A percentile compares a stretch with the other conserved stretches of the same genome.
phyloP scores from a whole-genome alignment of 305 asterid species.

The Petunia hybrid region DNA sequence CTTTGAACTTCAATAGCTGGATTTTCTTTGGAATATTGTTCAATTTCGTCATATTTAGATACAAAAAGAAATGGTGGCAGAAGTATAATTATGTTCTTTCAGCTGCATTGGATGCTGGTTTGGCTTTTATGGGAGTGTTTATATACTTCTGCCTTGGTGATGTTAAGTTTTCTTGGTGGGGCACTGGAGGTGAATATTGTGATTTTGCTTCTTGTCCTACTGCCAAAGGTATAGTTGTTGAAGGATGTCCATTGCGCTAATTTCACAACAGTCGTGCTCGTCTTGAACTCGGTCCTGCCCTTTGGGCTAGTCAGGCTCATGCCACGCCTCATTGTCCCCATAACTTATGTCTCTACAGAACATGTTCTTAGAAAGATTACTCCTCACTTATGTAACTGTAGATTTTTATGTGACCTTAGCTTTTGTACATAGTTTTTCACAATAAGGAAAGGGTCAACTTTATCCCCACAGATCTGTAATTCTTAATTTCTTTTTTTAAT shows the following conservation, averaged over 20 bases:
- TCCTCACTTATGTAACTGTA: neutral
- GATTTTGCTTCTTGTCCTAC: slow-evolving; percentile 74
- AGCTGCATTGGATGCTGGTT: slow-evolving; percentile 77
- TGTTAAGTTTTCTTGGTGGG: slow-evolving; percentile 65
- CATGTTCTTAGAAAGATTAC: neutral
- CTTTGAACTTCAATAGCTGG: slow-evolving; percentile 85
- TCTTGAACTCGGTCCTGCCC: neutral
- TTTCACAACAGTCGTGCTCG: neutral
- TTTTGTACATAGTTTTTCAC: neutral
- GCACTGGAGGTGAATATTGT: slow-evolving; percentile 75
- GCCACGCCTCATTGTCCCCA: neutral
- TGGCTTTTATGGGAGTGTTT: slow-evolving; percentile 83
- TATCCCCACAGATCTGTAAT: neutral
- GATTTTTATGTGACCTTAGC: slow-evolving; percentile 13
- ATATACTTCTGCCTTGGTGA: slow-evolving; percentile 62
- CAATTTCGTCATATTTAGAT: slow-evolving; percentile 69
- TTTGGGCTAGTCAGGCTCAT: neutral
- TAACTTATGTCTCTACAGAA: neutral
- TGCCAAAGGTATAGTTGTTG: slow-evolving; percentile 62
- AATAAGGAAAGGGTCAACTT: neutral
- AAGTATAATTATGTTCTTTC: slow-evolving; percentile 81
- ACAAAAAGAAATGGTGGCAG: slow-evolving; percentile 82
- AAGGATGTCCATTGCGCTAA: slow-evolving; percentile 63
- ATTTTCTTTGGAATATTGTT: slow-evolving; percentile 67
- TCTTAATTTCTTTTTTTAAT: neutral